These are phyloP conservation scores for Botrytis galanthina DNA, from an alignment of 2,329 filamentous ascomycete species.

Conservation along the genomic window DNA sequence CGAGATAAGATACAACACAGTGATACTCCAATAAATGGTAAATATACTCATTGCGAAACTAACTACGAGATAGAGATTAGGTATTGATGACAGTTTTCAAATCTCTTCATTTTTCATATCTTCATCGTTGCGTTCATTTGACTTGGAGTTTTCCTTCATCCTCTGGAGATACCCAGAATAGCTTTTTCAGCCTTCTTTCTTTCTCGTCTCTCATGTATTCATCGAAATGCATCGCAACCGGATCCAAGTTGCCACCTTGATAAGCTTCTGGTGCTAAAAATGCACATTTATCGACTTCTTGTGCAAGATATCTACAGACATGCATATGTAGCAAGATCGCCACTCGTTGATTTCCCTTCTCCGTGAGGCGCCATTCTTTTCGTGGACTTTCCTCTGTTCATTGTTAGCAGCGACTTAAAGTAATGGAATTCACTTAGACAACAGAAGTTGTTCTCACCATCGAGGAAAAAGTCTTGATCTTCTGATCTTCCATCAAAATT, in stretches of 20 bases:
- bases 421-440: background rate
- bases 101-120: background rate
- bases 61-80: background rate
- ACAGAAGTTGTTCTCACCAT: conserved; percentile 23
- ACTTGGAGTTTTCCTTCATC: conserved; percentile 10
- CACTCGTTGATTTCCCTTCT: conserved; percentile 39
- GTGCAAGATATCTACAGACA: conserved; percentile 41
- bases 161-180: conserved; percentile 25
- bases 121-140: conserved; percentile 3
- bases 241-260: conserved; percentile 25
- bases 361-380: conserved; percentile 37
- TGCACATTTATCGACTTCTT: conserved; percentile 36
- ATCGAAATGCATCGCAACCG: conserved; percentile 27
- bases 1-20: too few species aligned
- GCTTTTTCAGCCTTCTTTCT: conserved; percentile 29
- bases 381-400: conserved; percentile 28
- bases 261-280: conserved; percentile 39
- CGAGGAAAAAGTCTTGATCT: conserved; percentile 37
- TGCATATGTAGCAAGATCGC: conserved; percentile 41
- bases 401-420: background rate
- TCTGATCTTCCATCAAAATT: conserved; percentile 28
- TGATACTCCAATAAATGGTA: too few species aligned
- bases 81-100: background rate
- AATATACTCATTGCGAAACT: background rate
- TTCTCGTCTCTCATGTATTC: conserved; percentile 28